phyloP scores from a whole-genome alignment of 352 stramenopile genomes.

The Phytophthora ohioensis region DNA sequence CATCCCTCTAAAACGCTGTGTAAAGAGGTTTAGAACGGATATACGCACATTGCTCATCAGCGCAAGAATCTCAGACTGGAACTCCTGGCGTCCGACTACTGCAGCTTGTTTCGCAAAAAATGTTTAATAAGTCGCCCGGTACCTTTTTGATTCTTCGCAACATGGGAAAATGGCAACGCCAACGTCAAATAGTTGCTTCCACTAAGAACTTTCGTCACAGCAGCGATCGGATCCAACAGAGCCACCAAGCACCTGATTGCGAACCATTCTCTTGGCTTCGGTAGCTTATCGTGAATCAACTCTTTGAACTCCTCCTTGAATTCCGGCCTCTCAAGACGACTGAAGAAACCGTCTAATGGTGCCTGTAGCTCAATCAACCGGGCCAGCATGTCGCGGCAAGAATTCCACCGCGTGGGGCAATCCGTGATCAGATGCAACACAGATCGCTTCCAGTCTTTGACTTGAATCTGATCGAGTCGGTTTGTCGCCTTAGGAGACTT shows the following conservation, averaged over 20 bases:
- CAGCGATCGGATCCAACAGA: constrained; percentile 15
- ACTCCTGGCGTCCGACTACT: constrained; percentile 4
- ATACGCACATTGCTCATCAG: not conserved
- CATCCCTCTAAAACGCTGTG: not conserved
- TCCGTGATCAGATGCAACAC: constrained; percentile 11
- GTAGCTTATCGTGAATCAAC: not conserved
- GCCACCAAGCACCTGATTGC: constrained; percentile 5
- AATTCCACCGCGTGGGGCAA: constrained; percentile 17
- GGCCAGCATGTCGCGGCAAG: constrained; percentile 14
- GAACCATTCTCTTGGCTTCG: constrained; percentile 14
- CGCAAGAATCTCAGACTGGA: not conserved
- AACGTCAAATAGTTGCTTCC: constrained; percentile 9
- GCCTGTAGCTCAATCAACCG: constrained; percentile 11
- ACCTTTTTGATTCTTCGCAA: not conserved
- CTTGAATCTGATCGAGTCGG: constrained; percentile 1
- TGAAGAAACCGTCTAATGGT: not conserved
- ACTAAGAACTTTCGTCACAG: constrained; percentile 3
- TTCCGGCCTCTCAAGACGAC: not conserved
- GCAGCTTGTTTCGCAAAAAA: constrained; percentile 5
- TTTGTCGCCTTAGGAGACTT: constrained; percentile 11
- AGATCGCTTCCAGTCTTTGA: not conserved
- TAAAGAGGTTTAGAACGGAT: constrained; percentile 10
- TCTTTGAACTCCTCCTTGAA: constrained; percentile 9
- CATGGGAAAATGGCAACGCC: constrained; percentile 7
- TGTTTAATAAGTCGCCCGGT: not conserved